These are phyloP conservation scores for Paecilomyces formosus DNA, from an alignment of 2,329 filamentous ascomycete genomes.

Conservation along the genomic window DNA sequence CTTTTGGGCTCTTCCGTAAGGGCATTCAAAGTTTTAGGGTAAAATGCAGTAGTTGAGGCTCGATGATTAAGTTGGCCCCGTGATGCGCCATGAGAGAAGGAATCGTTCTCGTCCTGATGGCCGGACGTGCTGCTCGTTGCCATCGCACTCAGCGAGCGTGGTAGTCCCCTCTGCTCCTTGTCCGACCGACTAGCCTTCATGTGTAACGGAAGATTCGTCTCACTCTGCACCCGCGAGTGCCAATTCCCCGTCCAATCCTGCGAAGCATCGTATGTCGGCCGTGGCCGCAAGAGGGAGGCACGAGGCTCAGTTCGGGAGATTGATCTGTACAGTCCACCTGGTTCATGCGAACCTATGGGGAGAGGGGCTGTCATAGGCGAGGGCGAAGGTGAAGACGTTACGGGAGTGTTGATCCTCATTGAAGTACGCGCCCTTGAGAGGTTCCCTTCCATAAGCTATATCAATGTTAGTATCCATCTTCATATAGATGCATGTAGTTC, in stretches of 20 bases:
- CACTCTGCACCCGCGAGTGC: conserved; percentile 57
- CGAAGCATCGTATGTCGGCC: conserved; percentile 25
- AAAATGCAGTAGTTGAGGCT: conserved; percentile 33
- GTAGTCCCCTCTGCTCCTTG: conserved; percentile 38
- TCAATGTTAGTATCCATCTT: conserved; percentile 9
- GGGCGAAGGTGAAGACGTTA: conserved; percentile 41
- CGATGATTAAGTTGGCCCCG: conserved; percentile 25
- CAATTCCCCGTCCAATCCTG: conserved; percentile 35
- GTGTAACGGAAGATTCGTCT: conserved; percentile 47
- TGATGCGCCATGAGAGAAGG: conserved; percentile 24
- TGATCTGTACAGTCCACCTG: conserved; percentile 35
- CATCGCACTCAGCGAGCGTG: conserved; percentile 56
- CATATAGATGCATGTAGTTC: background rate
- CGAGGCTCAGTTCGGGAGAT: conserved; percentile 32
- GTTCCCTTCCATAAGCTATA: conserved; percentile 87
- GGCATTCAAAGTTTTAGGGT: conserved; percentile 44
- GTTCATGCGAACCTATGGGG: conserved; percentile 28
- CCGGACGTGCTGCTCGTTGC: conserved; percentile 26
- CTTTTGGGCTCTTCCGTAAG: conserved; percentile 46
- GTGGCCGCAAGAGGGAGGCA: conserved; percentile 40
- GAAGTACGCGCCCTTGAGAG: conserved; percentile 69
- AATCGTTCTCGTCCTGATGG: conserved; percentile 23
- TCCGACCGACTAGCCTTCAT: conserved; percentile 14
- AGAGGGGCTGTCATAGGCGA: conserved; percentile 12
- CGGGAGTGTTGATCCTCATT: conserved; percentile 47